Base-by-base conservation (phyloP, 106 monocot species). In the Apostasia ramifera region DNA sequence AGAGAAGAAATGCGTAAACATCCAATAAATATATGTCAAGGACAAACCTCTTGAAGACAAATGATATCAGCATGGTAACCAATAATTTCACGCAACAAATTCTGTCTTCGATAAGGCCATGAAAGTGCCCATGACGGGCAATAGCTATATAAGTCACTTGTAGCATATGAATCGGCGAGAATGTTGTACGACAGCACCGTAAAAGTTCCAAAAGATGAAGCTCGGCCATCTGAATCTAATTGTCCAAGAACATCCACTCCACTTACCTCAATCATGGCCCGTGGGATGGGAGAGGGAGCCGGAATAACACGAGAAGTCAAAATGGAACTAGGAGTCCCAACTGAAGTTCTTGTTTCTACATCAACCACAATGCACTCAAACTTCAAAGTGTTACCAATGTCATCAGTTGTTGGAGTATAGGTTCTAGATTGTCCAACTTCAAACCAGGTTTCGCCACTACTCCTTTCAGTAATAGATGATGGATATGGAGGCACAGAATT, bases 81-180 rank as follows among this genome's bases (percentile, higher is more conserved):
- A 67, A 90, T 72, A 63, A 99, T 93, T 78, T 99, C 98, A 10
- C 93, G 71, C 48, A 99, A 80, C 79, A 99, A 81, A 79, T 99
- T 99, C 51, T 99, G 93, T 47, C 83, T 83, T 52, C 98, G 87
- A 61, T 99, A 99, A 38, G 83, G 66, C 98, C 98, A 99, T n/a
- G 93, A 80, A 51, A 99, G 93, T 8, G 98, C 98, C 98, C 98
- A 99, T 37, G 93, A 79, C 26, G 98, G 98, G 76, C 98, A 99
- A 70, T 99, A 93, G 70, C 88, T 87, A 53, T 93, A 93, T 56
- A 53, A 45, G 52, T 93, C 98, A 73, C 71, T 88, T 78, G 90
- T 82, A 11, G 98, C 93, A 82, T 90, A 87, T 50, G 78, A 73
- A 72, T 99, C 98, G 41, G 93, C 80, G 50, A 99, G 93, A 69